A percentile compares a stretch with the other conserved stretches of the same genome.
phyloP scores from a whole-genome alignment of 2,329 filamentous ascomycete genomes.

The Rhynchosporium secalis region DNA sequence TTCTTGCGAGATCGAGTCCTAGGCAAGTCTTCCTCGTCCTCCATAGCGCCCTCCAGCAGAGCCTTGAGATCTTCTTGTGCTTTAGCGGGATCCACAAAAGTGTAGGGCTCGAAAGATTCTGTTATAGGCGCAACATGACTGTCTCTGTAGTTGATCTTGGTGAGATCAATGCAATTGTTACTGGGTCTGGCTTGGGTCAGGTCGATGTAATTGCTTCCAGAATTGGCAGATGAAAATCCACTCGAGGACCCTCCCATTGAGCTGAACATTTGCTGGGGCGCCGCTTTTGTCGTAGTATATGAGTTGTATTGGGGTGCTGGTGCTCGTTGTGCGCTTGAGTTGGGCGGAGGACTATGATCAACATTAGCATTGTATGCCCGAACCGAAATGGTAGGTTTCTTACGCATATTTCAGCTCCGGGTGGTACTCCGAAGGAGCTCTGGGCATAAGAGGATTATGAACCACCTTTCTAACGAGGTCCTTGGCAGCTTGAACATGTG shows the following conservation, averaged over 20 bases:
- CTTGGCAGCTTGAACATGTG: conserved; percentile 37
- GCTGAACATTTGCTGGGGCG: conserved; percentile 33
- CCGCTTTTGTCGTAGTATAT: conserved; percentile 38
- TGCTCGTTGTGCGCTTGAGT: conserved; percentile 30
- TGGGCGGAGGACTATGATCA: conserved; percentile 11
- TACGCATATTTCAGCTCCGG: conserved; percentile 21
- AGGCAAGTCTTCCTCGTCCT: conserved; percentile 58
- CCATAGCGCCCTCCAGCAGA: conserved; percentile 77
- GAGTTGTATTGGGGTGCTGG: conserved; percentile 26
- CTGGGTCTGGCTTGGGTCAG: conserved; percentile 35
- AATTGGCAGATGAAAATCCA: conserved; percentile 34
- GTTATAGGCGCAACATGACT: conserved; percentile 19
- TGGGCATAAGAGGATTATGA: conserved; percentile 32
- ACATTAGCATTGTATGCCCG: neutral
- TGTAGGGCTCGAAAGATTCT: conserved; percentile 31
- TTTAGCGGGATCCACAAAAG: conserved; percentile 60
- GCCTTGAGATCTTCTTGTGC: conserved; percentile 78
- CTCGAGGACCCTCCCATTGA: conserved; percentile 36
- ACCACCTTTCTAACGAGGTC: conserved; percentile 33
- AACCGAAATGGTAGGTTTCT: neutral
- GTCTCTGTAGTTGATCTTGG: conserved; percentile 31
- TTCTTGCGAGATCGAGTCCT: conserved; percentile 43
- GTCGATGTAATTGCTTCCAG: conserved; percentile 37
- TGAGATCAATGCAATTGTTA: conserved; percentile 37
- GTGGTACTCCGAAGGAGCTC: conserved; percentile 33